These are phyloP conservation scores for Penicillium canariense DNA, from an alignment of 495 filamentous ascomycete species.

Conservation along the genomic window DNA sequence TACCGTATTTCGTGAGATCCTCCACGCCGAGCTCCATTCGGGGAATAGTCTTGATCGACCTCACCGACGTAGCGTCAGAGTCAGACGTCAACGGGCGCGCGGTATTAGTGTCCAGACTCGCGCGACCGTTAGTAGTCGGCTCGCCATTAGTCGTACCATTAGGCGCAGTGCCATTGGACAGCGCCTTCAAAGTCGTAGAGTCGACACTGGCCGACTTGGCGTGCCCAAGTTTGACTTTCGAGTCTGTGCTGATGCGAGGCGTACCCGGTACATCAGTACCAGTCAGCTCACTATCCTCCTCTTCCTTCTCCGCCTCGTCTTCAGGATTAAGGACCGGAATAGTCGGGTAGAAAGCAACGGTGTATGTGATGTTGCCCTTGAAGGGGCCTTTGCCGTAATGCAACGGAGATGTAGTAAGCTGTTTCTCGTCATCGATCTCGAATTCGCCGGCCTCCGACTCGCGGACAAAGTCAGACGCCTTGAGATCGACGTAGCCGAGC, in stretches of 20 bases:
- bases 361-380: slow-evolving; percentile 83
- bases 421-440: slow-evolving; percentile 75
- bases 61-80: slow-evolving; percentile 38
- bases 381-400: slow-evolving; percentile 61
- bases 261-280: slow-evolving; percentile 20
- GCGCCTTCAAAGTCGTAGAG: slow-evolving; percentile 25
- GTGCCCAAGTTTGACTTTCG: slow-evolving; percentile 28
- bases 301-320: slow-evolving; percentile 71
- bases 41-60: slow-evolving; percentile 55
- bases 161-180: slow-evolving; percentile 20
- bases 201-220: slow-evolving; percentile 33
- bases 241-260: slow-evolving; percentile 38
- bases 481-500: slow-evolving; percentile 74
- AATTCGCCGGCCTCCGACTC: slow-evolving; percentile 80
- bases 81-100: slow-evolving; percentile 27
- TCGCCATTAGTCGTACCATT: slow-evolving; percentile 32
- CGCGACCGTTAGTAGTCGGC: slow-evolving; percentile 30
- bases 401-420: slow-evolving; percentile 55
- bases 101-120: slow-evolving; percentile 38
- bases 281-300: slow-evolving; percentile 27
- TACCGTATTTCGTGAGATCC: slow-evolving; percentile 76
- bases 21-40: slow-evolving; percentile 77
- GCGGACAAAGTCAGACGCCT: slow-evolving; percentile 72
- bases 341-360: slow-evolving; percentile 84
- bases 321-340: slow-evolving; percentile 88